Evolutionary conservation across 768 basidiomycete species (phyloP), one percentile per base, ranked within the genome.

Genomic region (Strobilomyces echinocephalus): DNA sequence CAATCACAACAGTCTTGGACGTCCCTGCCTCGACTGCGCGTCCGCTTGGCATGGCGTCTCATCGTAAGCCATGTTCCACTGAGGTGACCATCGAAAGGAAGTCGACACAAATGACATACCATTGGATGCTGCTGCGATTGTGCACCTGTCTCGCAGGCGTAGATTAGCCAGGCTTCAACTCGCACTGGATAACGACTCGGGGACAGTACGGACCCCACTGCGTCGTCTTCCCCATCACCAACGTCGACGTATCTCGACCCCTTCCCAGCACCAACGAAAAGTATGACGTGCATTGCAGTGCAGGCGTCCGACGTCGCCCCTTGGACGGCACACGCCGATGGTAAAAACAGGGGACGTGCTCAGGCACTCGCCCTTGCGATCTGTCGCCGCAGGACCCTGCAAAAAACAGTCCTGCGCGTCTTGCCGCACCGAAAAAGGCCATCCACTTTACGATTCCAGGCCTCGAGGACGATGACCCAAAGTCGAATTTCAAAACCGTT

Each of bases 401-500:
- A 4, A 24, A 4, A 24, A 24, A 48, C 10, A 1, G 15, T 28
- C 50, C 39, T 49, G 49, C 41, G 35, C 21, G 4, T 8, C 21
- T 34, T 39, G 16, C n/a, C 12, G 16, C 15, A 26, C 31, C 24
- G 41, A 15, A 46, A 38, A 46, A 28, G 42, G 21, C 14, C 31
- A 5, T 16, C 11, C 35, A 5, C 1, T 39, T 24, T 30, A 39
- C 45, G 4, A 34, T 46, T 34, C 49, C 26, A 8, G 39, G 36
- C 35, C 42, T 52, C 28, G 14, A 18, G 34, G 36, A 51, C 15
- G n/a, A n/a, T n/a, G n/a, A n/a, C n/a, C n/a, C n/a, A n/a, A 36
- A 16, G 15, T 21, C 10, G 26, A 49, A 44, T 56, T 76, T 76
- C 88, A 74, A 88, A 91, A 68, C 57, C 84, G 79, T 66, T 81